phyloP scores from a whole-genome alignment of 148 eudicot genomes.

The Cornus florida region DNA sequence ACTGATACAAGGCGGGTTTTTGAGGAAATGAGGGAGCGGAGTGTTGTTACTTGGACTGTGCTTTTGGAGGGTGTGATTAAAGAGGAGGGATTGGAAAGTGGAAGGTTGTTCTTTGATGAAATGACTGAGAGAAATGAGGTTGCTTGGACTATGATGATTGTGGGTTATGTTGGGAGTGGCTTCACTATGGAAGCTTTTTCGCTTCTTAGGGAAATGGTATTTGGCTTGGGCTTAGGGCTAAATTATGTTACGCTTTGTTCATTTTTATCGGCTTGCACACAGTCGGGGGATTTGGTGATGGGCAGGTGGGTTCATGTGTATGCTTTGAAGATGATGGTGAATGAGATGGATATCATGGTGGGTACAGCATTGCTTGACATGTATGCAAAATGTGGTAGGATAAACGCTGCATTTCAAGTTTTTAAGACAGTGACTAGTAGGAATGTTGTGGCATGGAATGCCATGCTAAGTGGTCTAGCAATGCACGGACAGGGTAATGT shows the following conservation, averaged over 20 bases:
- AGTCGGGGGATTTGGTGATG: conserved; percentile 28
- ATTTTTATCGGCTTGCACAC: conserved; percentile 31
- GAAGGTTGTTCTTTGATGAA: conserved; percentile 34
- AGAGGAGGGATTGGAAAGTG: conserved; percentile 35
- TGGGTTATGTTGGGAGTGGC: conserved; percentile 30
- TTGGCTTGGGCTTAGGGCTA: conserved; percentile 11
- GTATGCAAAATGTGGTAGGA: conserved; percentile 49
- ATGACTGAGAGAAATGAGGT: conserved; percentile 43
- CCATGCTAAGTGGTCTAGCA: too few relatives aligned
- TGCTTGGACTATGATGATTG: conserved; percentile 42
- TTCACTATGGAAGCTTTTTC: conserved; percentile 25
- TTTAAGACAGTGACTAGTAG: background rate
- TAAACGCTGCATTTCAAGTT: conserved; percentile 23
- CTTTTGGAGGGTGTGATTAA: conserved; percentile 34
- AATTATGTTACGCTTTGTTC: conserved; percentile 26
- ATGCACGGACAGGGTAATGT: conserved; percentile 34
- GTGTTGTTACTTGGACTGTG: conserved; percentile 43
- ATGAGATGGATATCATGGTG: conserved; percentile 23
- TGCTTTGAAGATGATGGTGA: conserved; percentile 22
- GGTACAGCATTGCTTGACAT: conserved; percentile 36
- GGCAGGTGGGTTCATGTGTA: conserved; percentile 41
- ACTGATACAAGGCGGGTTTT: conserved; percentile 21
- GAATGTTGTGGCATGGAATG: conserved; percentile 1
- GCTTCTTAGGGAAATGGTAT: conserved; percentile 31
- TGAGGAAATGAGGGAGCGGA: conserved; percentile 33